These are phyloP conservation scores for grape (Vitis vinifera) DNA, from an alignment of 164 flowering plant genomes.

Conservation along the genomic window ASM3070453v1 NC_081817.1:14453001-14453500, in stretches of 20 bases:
- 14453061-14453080: conserved; percentile 27
- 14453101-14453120: conserved; percentile 7
- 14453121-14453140: conserved; percentile 1
- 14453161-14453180: not conserved
- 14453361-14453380: conserved; percentile 26
- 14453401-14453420: conserved; percentile 70
- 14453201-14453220: no score
- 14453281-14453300: not conserved
- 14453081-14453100: conserved; percentile 33
- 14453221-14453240: no score
- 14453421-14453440: conserved; percentile 72
- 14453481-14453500: conserved; percentile 97
- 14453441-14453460: conserved; percentile 62
- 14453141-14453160: not conserved
- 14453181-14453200: no score
- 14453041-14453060: conserved; percentile 7
- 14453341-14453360: not conserved
- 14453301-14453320: not conserved
- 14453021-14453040: not conserved
- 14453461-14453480: conserved; percentile 80
- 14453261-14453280: not conserved
- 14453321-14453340: not conserved
- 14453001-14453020: conserved; percentile 13
- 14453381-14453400: conserved; percentile 71
- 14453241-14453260: no score